Evolutionary conservation across 331 rosid genomes (phyloP), one percentile per base, ranked within the genome.

Genomic region (Quercus tomentella): DNA sequence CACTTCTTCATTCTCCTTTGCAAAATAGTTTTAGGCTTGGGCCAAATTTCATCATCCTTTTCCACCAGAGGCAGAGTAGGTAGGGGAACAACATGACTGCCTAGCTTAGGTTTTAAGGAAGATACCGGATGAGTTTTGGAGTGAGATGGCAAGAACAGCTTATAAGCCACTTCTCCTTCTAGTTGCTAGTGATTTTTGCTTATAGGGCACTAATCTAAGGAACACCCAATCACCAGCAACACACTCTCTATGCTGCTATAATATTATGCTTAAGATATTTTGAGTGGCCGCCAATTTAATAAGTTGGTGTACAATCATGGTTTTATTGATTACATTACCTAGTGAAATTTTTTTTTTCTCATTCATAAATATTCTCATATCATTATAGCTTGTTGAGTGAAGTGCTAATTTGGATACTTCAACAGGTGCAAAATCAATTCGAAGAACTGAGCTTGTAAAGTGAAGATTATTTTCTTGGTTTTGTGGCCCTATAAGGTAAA

Each of bases 391-490:
- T 67, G 1, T 14, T 33, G 23, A 20, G 15, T 18, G 52, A 60
- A 35, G 68, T 81, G 66, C 76, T 74, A 67, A 85, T 49, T 66
- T 63, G 70, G 35, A 58, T 22, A 54, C 74, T 74, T 63, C 75
- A 73, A 78, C 79, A 76, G 83, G 82, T 72, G 57, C 84, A 82
- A 79, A 55, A 69, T 43, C 77, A 76, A 66, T 21, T 79, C 4
- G 79, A 76, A 72, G 77, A 70, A 22, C 25, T 85, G 70, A 12
- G 75, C 72, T 49, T 85, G 79, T 72, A 63, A 82, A 68, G 49
- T 25, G 58, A 31, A 52, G 51, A 21, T 65, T 37, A 30, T 31
- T 37, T 11, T 37, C 57, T 25, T 21, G 78, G 26, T 77, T 41
- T 26, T 55, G 14, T 17, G 25, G 20, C 20, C 49, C 9, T 5